phyloP scores from a whole-genome alignment of 2,329 filamentous ascomycete species.

The Canariomyces notabilis region DNA sequence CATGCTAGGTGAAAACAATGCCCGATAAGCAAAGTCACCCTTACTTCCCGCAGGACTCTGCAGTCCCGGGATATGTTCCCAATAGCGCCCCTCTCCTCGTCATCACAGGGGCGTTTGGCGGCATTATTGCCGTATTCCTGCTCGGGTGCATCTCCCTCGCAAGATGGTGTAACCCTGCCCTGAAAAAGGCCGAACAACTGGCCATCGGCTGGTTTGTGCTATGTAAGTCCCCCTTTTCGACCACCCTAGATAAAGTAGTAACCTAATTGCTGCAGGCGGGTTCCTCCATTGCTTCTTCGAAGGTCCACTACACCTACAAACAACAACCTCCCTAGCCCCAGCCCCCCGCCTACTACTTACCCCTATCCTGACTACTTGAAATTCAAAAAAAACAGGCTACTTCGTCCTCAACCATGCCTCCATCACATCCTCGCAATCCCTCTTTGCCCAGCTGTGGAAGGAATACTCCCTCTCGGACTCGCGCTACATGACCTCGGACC shows the following conservation, averaged over 20 bases:
- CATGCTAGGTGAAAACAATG: neutral
- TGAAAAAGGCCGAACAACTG: conserved; percentile 38
- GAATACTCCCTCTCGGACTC: conserved; percentile 87
- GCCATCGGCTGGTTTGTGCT: conserved; percentile 51
- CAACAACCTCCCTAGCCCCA: neutral
- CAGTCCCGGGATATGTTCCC: conserved; percentile 41
- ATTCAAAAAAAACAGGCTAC: conserved; percentile 54
- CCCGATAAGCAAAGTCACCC: conserved; percentile 35
- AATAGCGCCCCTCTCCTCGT: conserved; percentile 39
- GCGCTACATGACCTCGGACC: conserved; percentile 74
- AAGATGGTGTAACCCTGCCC: conserved; percentile 26
- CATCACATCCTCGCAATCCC: conserved; percentile 62
- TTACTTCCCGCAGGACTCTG: conserved; percentile 43
- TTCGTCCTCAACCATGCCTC: conserved; percentile 65
- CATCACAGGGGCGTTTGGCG: conserved; percentile 36
- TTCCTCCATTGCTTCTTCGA: conserved; percentile 79
- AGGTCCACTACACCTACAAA: conserved; percentile 47
- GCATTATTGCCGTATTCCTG: conserved; percentile 35
- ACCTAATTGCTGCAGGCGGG: conserved; percentile 41
- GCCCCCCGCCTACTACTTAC: neutral
- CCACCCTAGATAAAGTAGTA: neutral
- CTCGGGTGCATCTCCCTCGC: conserved; percentile 30
- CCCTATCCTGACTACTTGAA: too few relatives aligned
- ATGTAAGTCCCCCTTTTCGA: conserved; percentile 38
- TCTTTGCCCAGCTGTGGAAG: conserved; percentile 87